A percentile compares a stretch with the other conserved stretches of the same genome.
Conservation (phyloP, 2,329 filamentous ascomycete genomes). For the Magnaporthiopsis poae region DNA sequence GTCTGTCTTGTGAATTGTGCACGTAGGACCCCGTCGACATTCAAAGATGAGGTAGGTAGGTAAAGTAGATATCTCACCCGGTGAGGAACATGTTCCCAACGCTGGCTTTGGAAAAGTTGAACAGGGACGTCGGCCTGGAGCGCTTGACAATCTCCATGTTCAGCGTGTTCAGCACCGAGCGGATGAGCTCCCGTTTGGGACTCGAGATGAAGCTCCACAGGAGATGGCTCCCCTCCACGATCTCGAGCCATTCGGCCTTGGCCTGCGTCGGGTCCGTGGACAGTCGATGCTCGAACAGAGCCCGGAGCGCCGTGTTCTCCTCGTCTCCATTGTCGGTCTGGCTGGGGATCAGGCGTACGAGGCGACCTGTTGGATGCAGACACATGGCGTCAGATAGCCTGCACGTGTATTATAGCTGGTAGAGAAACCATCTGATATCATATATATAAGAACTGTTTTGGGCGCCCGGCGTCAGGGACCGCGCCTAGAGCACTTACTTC, state of each 20-base stretch:
- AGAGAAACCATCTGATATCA: slow-evolving; percentile 4
- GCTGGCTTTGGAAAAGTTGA: slow-evolving; percentile 67
- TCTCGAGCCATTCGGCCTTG: slow-evolving; percentile 72
- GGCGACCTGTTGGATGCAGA: slow-evolving; percentile 49
- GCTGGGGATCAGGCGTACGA: slow-evolving; percentile 81
- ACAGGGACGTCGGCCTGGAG: slow-evolving; percentile 60
- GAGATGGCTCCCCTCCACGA: slow-evolving; percentile 70
- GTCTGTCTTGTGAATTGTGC: background rate
- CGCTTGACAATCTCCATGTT: slow-evolving; percentile 73
- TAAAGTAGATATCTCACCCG: slow-evolving; percentile 33
- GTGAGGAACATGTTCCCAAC: slow-evolving; percentile 74
- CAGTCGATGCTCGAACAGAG: slow-evolving; percentile 80
- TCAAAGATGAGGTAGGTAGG: no score
- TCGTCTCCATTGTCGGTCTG: slow-evolving; percentile 31
- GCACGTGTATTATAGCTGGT: background rate
- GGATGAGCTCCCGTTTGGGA: slow-evolving; percentile 66
- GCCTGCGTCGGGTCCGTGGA: slow-evolving; percentile 52
- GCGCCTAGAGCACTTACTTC: slow-evolving; percentile 45
- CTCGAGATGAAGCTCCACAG: slow-evolving; percentile 65
- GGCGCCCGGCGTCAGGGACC: slow-evolving; percentile 1
- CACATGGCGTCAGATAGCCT: background rate
- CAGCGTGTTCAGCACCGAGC: slow-evolving; percentile 65
- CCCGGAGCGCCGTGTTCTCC: slow-evolving; percentile 66
- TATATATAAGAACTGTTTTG: background rate
- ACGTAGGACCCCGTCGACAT: background rate